Percentiles rank a stretch among this genome's conserved stretches.
Conservation (phyloP, 306 rosid species). For the Trichosanthes truncata region DNA sequence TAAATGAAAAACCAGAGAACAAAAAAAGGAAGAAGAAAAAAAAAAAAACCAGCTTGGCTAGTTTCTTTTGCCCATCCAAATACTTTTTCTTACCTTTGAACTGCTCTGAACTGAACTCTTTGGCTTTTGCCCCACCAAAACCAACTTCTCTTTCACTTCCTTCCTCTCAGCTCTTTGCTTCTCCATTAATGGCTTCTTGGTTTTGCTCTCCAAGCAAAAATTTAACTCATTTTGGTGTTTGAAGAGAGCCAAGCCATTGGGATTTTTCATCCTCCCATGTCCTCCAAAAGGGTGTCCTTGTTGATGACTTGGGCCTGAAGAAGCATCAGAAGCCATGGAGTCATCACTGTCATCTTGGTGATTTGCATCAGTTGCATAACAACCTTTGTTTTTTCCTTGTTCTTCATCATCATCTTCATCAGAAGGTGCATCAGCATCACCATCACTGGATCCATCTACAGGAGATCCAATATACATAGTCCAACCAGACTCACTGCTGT, state of each 20-base stretch:
- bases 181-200: slow-evolving; percentile 16
- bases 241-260: slow-evolving; percentile 14
- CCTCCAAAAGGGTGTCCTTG: slow-evolving; percentile 12
- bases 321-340: slow-evolving; percentile 98
- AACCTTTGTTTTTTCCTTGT: neutral
- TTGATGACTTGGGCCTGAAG: slow-evolving; percentile 64
- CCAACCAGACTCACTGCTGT: slow-evolving; percentile 98
- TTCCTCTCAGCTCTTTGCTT: slow-evolving; percentile 20
- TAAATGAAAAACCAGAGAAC: slow-evolving; percentile 10
- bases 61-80: slow-evolving; percentile 21
- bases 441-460: slow-evolving; percentile 21
- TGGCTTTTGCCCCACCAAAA: slow-evolving; percentile 10
- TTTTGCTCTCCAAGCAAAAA: slow-evolving; percentile 22
- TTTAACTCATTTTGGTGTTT: slow-evolving; percentile 16
- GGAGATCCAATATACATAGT: slow-evolving; percentile 87
- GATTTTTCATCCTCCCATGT: slow-evolving; percentile 1
- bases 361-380: neutral
- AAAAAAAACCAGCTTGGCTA: slow-evolving; percentile 6
- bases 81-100: slow-evolving; percentile 31
- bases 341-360: slow-evolving; percentile 64
- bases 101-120: slow-evolving; percentile 24
- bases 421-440: neutral
- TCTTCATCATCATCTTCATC: slow-evolving; percentile 10
- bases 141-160: slow-evolving; percentile 23
- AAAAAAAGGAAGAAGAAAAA: neutral